A percentile compares a stretch with the other conserved stretches of the same genome.
Conservation (phyloP, 2,329 filamentous ascomycete species). For the Calonectria multiphialidica region DNA sequence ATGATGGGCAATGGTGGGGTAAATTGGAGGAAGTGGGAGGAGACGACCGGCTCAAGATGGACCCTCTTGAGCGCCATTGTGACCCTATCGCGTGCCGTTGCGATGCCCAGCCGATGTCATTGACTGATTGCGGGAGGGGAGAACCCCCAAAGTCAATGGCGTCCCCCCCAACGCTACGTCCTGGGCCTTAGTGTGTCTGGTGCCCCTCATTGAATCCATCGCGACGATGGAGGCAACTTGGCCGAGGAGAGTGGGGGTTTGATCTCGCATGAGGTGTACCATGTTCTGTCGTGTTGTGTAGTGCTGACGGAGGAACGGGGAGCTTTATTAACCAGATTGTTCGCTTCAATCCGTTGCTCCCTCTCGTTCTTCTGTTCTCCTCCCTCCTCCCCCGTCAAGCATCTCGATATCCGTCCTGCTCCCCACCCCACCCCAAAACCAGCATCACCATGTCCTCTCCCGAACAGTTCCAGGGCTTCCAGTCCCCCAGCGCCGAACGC, state of each 20-base stretch:
- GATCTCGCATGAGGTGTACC: not conserved
- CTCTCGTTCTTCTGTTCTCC: not conserved
- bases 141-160: conserved; percentile 38
- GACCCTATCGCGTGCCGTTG: conserved; percentile 35
- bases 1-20: conserved; percentile 30
- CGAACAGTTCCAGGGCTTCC: conserved; percentile 72
- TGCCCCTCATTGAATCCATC: conserved; percentile 35
- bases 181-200: not conserved
- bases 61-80: conserved; percentile 14
- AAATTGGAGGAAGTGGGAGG: conserved; percentile 7
- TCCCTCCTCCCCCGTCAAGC: not conserved
- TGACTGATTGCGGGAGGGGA: conserved; percentile 25
- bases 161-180: conserved; percentile 25
- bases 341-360: not conserved
- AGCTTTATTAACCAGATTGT: conserved; percentile 12
- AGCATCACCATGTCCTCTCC: conserved; percentile 65
- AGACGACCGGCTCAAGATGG: conserved; percentile 31
- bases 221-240: conserved; percentile 6
- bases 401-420: not conserved
- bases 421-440: not conserved
- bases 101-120: conserved; percentile 28
- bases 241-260: conserved; percentile 7
- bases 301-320: not conserved
- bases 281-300: not conserved
- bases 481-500: conserved; percentile 65